phyloP scores from a whole-genome alignment of 352 stramenopile genomes.

The Blastocystis sp. region DNA sequence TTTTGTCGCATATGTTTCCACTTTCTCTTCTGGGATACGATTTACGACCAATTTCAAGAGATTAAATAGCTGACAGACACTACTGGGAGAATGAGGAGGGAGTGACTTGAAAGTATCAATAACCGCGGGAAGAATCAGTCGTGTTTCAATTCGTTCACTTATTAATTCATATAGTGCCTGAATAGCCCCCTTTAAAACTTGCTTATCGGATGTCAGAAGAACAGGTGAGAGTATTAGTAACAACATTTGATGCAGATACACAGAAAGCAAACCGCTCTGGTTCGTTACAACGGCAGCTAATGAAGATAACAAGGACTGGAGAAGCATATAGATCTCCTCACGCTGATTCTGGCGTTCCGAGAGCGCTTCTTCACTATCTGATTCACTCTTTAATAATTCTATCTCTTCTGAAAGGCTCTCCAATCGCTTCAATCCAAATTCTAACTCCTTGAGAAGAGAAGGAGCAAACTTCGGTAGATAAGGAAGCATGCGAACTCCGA shows the following conservation, averaged over 20 bases:
- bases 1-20: background rate
- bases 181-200: background rate
- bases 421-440: background rate
- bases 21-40: background rate
- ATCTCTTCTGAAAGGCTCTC: constrained; percentile 10
- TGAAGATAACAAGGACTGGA: constrained; percentile 9
- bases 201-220: background rate
- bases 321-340: constrained; percentile 11
- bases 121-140: constrained; percentile 36
- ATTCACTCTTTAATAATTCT: background rate
- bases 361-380: background rate
- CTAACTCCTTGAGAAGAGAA: constrained; percentile 24
- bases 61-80: constrained; percentile 4
- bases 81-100: background rate
- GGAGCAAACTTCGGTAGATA: constrained; percentile 18
- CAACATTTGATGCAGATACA: constrained; percentile 50
- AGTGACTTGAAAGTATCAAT: constrained; percentile 7
- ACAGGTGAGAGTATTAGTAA: background rate
- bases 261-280: constrained; percentile 30
- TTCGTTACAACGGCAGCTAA: constrained; percentile 14
- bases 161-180: background rate
- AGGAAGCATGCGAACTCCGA: constrained; percentile 50
- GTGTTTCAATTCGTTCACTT: constrained; percentile 29
- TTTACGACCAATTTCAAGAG: constrained; percentile 28
- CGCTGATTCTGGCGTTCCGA: background rate